phyloP scores from a whole-genome alignment of 768 basidiomycete species.

The Coprinopsis strossmayeri region DNA sequence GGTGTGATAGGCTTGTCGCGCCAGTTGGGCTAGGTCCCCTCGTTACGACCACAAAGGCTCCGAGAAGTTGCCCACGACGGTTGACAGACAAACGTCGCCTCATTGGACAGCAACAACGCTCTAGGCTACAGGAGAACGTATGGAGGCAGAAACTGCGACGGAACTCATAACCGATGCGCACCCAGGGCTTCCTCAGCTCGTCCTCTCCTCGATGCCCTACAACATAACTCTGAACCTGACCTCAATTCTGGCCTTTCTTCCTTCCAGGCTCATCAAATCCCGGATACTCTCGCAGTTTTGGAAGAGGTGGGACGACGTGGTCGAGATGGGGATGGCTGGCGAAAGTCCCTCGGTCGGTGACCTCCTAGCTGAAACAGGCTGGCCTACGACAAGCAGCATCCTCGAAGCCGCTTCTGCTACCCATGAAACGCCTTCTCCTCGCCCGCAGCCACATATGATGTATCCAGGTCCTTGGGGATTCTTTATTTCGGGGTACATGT shows the following conservation, averaged over 20 bases:
- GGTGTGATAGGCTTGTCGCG: too few species aligned
- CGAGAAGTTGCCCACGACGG: too few species aligned
- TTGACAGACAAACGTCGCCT: too few species aligned
- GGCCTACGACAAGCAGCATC: slow-evolving; percentile 9
- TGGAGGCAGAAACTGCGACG: neutral
- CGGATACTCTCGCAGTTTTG: slow-evolving; percentile 4
- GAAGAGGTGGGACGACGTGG: slow-evolving; percentile 12
- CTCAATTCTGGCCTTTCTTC: slow-evolving; percentile 32
- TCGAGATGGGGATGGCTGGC: slow-evolving; percentile 11
- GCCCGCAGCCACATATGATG: slow-evolving; percentile 3
- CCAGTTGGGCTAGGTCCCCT: too few species aligned
- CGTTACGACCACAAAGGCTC: too few species aligned
- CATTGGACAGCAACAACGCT: too few species aligned
- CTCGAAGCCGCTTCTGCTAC: slow-evolving; percentile 10
- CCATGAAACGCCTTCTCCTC: slow-evolving; percentile 6
- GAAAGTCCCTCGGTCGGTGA: slow-evolving; percentile 10
- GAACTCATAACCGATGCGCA: neutral
- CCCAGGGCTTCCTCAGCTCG: neutral
- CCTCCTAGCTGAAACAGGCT: slow-evolving; percentile 2
- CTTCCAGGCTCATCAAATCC: slow-evolving; percentile 16
- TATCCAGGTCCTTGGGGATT: slow-evolving; percentile 66
- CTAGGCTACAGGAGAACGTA: too few species aligned
- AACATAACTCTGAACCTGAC: slow-evolving; percentile 40
- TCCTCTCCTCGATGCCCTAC: slow-evolving; percentile 15
- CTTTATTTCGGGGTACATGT: slow-evolving; percentile 66